Evolutionary conservation across 192 early-diverging fungal species (phyloP).

Genomic region (Umbelopsis sp.): DNA sequence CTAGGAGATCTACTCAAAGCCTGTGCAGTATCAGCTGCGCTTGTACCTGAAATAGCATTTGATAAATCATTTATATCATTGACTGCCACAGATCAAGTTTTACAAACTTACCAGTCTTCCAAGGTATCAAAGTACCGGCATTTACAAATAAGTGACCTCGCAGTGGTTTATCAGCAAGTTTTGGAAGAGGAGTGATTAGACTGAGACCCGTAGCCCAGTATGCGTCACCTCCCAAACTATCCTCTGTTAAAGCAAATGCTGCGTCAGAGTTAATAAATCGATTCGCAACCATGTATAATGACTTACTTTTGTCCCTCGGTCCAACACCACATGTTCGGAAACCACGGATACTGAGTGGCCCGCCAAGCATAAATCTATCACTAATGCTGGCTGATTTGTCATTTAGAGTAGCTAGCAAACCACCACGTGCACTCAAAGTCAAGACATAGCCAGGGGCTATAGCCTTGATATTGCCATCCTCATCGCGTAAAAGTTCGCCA

Average conservation of each 20-base stretch:
- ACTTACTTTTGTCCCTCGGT: conserved; percentile 73
- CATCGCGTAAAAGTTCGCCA: conserved; percentile 28
- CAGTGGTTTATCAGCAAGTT: conserved; percentile 61
- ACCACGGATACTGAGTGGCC: conserved; percentile 83
- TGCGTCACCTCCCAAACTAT: conserved; percentile 84
- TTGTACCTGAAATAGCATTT: conserved; percentile 24
- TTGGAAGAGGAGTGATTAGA: conserved; percentile 82
- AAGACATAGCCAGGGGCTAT: conserved; percentile 38
- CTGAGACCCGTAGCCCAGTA: conserved; percentile 79
- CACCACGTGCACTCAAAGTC: conserved; percentile 55
- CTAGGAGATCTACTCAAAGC: conserved; percentile 65
- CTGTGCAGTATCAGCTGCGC: conserved; percentile 34
- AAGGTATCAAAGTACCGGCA: conserved; percentile 58
- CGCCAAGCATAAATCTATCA: conserved; percentile 91
- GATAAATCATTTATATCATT: conserved; percentile 48
- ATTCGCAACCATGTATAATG: neutral
- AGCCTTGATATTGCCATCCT: conserved; percentile 19
- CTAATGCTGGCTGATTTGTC: conserved; percentile 63
- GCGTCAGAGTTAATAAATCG: no score
- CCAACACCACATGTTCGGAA: conserved; percentile 89
- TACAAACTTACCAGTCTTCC: conserved; percentile 9
- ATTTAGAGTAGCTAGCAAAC: conserved; percentile 66
- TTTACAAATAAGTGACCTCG: conserved; percentile 88
- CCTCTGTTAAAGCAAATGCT: conserved; percentile 41
- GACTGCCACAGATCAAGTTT: neutral